Conservation (phyloP, 2,329 filamentous ascomycete genomes). For the Colletotrichum chlorophyti region DNA sequence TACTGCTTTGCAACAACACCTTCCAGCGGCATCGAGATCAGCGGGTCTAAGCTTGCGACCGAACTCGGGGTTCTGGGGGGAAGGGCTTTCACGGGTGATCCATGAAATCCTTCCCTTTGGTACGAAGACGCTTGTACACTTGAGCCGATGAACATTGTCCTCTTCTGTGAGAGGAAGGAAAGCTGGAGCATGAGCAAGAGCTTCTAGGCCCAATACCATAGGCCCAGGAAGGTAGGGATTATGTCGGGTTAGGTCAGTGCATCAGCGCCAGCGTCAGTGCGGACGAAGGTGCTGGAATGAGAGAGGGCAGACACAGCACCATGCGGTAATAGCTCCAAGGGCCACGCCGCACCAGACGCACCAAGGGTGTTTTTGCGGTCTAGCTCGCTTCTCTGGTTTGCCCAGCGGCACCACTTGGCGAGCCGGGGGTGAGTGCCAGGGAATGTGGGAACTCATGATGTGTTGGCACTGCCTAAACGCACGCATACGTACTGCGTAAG, state of each 20-base stretch:
- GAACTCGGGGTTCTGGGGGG: background rate
- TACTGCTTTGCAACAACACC: background rate
- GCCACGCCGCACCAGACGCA: constrained; percentile 17
- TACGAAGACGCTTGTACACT: too few species aligned
- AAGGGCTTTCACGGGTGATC: background rate
- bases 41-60: background rate
- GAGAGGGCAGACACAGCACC: constrained; percentile 10
- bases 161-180: background rate
- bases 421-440: constrained; percentile 10
- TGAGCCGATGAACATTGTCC: too few species aligned
- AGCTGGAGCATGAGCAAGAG: background rate
- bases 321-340: constrained; percentile 12
- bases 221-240: too few species aligned
- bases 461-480: background rate
- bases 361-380: constrained; percentile 1
- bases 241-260: constrained; percentile 24
- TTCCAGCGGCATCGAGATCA: background rate
- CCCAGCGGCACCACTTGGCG: constrained; percentile 18
- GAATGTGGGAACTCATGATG: constrained; percentile 24
- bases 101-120: too few species aligned
- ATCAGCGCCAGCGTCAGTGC: constrained; percentile 17
- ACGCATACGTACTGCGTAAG: too few species aligned
- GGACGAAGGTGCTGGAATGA: background rate
- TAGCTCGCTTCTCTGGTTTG: constrained; percentile 10
- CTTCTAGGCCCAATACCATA: background rate